These are phyloP conservation scores for Diospyros kaki DNA, from an alignment of 148 eudicot genomes.

Conservation along the genomic window DNA sequence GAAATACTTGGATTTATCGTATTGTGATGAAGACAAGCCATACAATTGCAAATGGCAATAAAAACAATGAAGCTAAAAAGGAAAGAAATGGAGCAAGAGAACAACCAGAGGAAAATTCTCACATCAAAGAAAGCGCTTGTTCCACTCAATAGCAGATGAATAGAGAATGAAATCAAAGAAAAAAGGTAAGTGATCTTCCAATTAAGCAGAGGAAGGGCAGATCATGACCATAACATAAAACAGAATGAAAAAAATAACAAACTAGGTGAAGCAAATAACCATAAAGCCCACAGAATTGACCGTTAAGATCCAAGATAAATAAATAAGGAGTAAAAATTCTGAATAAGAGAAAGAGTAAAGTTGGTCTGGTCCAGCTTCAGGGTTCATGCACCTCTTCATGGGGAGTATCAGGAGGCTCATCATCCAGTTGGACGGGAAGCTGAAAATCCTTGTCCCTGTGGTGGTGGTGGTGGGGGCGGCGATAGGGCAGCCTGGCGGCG, in stretches of 20 bases:
- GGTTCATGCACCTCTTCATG: constrained; percentile 36
- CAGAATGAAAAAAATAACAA: no score
- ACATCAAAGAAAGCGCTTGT: background rate
- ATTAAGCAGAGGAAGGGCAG: no score
- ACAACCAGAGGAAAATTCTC: background rate
- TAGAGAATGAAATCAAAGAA: background rate
- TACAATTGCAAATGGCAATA: background rate
- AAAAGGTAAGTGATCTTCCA: background rate
- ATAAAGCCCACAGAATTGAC: background rate
- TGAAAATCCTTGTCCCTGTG: constrained; percentile 29
- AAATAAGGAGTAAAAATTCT: background rate
- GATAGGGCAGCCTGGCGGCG: constrained; percentile 12
- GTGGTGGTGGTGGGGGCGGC: constrained; percentile 13
- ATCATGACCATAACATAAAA: no score
- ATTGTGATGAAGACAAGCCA: no score
- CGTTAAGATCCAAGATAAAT: background rate
- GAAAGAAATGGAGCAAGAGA: background rate
- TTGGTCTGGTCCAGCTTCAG: no score
- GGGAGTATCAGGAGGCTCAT: constrained; percentile 21
- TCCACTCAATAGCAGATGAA: no score
- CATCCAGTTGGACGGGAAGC: constrained; percentile 28
- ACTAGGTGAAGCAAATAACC: background rate
- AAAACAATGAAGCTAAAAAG: background rate
- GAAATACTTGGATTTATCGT: no score
- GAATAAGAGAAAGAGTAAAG: no score